Evolutionary conservation across 495 filamentous ascomycete species (phyloP), one percentile per base, ranked within the genome.

Genomic region (Letharia columbiana): DNA sequence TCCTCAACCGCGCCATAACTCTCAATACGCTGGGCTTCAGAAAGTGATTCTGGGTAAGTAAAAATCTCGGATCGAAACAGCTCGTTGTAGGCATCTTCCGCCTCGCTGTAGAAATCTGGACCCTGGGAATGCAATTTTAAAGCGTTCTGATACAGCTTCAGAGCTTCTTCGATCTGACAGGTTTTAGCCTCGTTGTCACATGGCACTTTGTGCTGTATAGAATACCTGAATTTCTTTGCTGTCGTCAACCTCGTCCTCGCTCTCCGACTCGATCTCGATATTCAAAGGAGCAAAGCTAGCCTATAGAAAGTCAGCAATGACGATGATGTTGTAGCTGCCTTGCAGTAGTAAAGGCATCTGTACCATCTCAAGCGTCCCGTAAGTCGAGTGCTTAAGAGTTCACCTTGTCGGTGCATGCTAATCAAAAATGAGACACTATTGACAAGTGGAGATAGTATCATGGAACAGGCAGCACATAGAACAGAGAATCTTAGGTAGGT

Each of bases 11-110:
- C 78, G 17, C 87, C 86, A 62, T 87, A 84, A 35, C 84, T 73
- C 65, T 88, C 84, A 65, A 83, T 76, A 64, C 89, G 82, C 62
- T 84, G 82, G 72, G 87, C 89, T 68, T 96, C 91, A 44, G 91
- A 89, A 37, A 88, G 78, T 45, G 87, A 89, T 71, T 97, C 92
- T 50, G 88, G 87, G 72, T 90, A 96, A 74, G 83, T 87, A 77
- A 99, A 98, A 68, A 98, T 93, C 63, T 98, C 95, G 40, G 92
- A 96, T 59, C 87, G 79, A 71, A 98, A 91, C 28, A 99, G 86
- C 41, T 83, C 83, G 56, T 87, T 81, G 74, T 98, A 99, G 49
- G 95, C 93, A 59, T 88, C 86, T 33, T 84, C 80, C 15, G 94
- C 92, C 73, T 93, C 84, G 39, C 84, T 73, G 73, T 88, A 95